A percentile compares a stretch with the other conserved stretches of the same genome.
Evolutionary conservation across 352 stramenopile genomes (phyloP).

Genomic region (Pythium utonaiense): DNA sequence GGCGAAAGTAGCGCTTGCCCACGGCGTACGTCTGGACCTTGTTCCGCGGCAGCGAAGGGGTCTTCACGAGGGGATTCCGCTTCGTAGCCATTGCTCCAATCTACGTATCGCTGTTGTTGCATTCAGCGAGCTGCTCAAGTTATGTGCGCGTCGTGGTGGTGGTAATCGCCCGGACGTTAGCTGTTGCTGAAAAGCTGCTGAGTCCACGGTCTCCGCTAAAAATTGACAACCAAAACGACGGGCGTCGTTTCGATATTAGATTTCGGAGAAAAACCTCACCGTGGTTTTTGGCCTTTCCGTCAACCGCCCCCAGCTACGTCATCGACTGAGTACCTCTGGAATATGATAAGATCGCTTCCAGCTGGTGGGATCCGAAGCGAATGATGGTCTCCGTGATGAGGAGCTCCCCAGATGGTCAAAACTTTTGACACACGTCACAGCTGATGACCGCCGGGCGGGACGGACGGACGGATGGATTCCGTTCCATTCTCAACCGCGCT

Average conservation of each 20-base stretch:
- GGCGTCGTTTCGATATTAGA: constrained; percentile 15
- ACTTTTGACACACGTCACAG: constrained; percentile 11
- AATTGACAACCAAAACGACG: background rate
- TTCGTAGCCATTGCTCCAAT: constrained; percentile 1
- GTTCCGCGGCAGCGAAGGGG: background rate
- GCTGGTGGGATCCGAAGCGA: background rate
- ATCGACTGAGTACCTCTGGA: constrained; percentile 4
- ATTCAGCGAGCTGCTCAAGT: too few relatives aligned
- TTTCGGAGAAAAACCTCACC: constrained; percentile 2
- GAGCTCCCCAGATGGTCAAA: constrained; percentile 1
- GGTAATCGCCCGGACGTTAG: too few relatives aligned
- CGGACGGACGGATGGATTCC: constrained; percentile 3
- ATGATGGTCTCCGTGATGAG: constrained; percentile 10
- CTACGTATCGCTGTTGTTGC: too few relatives aligned
- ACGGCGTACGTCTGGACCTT: constrained; percentile 34
- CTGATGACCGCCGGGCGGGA: background rate
- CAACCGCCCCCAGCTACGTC: background rate
- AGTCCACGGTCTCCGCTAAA: background rate
- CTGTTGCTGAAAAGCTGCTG: too few relatives aligned
- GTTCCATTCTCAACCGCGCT: constrained; percentile 1
- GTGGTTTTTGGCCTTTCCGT: constrained; percentile 2
- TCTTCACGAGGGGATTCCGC: background rate
- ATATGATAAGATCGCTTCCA: constrained; percentile 14
- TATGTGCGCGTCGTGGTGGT: too few relatives aligned
- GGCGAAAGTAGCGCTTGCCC: constrained; percentile 31